Conservation (phyloP, 331 rosid species). For the Acacia concinna region DNA sequence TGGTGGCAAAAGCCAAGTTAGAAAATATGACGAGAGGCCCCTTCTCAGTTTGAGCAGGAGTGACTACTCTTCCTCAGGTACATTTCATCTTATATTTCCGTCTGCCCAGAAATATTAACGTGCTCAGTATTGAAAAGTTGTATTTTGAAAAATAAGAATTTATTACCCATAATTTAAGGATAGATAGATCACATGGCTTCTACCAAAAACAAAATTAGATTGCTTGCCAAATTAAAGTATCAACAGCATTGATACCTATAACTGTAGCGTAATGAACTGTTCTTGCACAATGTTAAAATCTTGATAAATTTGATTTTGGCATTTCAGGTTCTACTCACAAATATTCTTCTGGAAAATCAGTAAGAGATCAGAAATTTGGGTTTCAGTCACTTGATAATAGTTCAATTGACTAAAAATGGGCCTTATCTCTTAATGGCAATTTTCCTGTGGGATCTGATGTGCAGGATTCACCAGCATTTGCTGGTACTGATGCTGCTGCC, state of each 20-base stretch:
- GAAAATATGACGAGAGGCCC: conserved; percentile 84
- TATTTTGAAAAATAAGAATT: background rate
- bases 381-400: conserved; percentile 53
- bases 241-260: background rate
- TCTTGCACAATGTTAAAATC: conserved; percentile 14
- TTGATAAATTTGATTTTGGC: conserved; percentile 34
- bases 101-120: background rate
- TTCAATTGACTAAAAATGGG: conserved; percentile 20
- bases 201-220: background rate
- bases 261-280: background rate
- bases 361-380: conserved; percentile 55
- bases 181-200: background rate
- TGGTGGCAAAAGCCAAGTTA: conserved; percentile 35
- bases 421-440: conserved; percentile 21
- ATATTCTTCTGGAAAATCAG: conserved; percentile 49
- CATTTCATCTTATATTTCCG: conserved; percentile 29
- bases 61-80: conserved; percentile 70
- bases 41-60: conserved; percentile 75
- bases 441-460: conserved; percentile 11
- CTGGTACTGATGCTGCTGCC: conserved; percentile 28
- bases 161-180: background rate
- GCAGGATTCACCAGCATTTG: conserved; percentile 48
- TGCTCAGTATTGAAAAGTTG: background rate
- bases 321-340: conserved; percentile 57
- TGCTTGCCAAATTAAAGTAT: background rate